These are phyloP conservation scores for Mycena venus DNA, from an alignment of 768 basidiomycete species.

Conservation along the genomic window DNA sequence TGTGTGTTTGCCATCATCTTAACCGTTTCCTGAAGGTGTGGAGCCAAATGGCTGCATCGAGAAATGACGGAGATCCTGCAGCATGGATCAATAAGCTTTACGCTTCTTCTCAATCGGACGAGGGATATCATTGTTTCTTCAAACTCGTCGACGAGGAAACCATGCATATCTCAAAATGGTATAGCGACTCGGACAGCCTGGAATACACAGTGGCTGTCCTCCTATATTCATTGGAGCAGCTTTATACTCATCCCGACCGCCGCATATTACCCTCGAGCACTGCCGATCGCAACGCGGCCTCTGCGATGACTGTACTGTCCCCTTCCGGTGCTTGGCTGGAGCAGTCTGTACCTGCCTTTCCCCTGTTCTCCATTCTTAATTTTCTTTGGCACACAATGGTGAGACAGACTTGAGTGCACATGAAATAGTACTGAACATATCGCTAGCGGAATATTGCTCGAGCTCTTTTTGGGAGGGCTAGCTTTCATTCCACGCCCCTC, in stretches of 20 bases:
- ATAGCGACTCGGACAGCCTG: neutral
- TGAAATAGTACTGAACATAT: too few relatives aligned
- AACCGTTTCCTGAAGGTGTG: neutral
- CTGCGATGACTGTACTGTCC: neutral
- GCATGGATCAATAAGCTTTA: conserved; percentile 14
- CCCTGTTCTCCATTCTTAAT: too few relatives aligned
- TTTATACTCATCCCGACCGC: neutral
- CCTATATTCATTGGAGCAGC: conserved; percentile 8
- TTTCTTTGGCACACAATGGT: neutral
- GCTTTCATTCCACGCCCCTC: neutral
- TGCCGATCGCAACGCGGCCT: neutral
- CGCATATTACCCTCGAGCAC: neutral
- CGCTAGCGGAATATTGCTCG: too few relatives aligned
- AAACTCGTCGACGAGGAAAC: neutral
- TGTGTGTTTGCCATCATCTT: neutral
- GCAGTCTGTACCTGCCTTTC: too few relatives aligned
- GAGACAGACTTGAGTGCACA: neutral
- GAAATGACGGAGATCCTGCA: neutral
- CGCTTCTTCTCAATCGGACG: neutral
- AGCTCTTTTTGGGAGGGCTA: too few relatives aligned
- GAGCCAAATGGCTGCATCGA: neutral
- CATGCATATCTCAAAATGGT: neutral
- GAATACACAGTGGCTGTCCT: neutral
- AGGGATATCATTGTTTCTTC: neutral
- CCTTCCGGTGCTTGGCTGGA: neutral